Evolutionary conservation across 257 asterid genomes (phyloP).

Genomic region (Echites panduratus): DNA sequence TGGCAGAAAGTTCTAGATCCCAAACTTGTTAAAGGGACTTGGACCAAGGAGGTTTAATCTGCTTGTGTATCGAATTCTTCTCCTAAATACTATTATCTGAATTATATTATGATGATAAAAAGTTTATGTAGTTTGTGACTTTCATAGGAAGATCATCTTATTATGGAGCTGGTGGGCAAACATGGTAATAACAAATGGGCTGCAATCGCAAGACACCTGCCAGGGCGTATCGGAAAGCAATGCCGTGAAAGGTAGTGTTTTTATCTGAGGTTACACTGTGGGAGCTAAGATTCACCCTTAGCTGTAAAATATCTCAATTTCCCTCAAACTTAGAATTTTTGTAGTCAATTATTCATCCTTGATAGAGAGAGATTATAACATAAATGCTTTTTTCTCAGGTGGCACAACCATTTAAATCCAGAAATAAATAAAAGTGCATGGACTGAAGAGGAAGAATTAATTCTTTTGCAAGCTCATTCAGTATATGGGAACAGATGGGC

Average conservation of each 20-base stretch:
- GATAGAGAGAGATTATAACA: background rate
- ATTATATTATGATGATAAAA: background rate
- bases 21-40: constrained; percentile 44
- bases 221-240: constrained; percentile 59
- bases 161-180: constrained; percentile 32
- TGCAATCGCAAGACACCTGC: constrained; percentile 39
- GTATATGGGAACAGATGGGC: constrained; percentile 56
- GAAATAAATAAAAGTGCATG: constrained; percentile 44
- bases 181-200: constrained; percentile 38
- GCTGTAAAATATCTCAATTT: background rate
- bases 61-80: background rate
- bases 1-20: constrained; percentile 62
- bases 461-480: constrained; percentile 37
- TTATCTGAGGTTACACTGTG: background rate
- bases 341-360: background rate
- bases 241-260: constrained; percentile 50
- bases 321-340: background rate
- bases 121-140: constrained; percentile 9
- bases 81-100: background rate
- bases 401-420: constrained; percentile 55
- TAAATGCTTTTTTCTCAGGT: constrained; percentile 22
- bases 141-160: constrained; percentile 46
- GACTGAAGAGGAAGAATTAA: constrained; percentile 47
- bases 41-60: constrained; percentile 46
- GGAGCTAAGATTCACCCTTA: background rate